Conservation (phyloP, 2,329 filamentous ascomycete species). For the Aschersonia sp. region DNA sequence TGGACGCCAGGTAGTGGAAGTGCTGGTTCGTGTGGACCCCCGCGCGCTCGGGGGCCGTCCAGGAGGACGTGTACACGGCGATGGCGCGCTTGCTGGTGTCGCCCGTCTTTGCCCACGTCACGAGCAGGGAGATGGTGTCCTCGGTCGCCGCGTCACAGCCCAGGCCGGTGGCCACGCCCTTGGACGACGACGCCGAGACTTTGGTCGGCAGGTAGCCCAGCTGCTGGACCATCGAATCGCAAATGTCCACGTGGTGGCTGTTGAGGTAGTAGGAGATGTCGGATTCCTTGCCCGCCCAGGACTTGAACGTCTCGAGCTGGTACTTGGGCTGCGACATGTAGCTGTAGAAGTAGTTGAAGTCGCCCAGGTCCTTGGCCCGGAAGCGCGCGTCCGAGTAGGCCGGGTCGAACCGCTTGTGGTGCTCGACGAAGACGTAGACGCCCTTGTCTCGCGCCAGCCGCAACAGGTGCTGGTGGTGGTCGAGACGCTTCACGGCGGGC, state of each 20-base stretch:
- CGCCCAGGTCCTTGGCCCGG: constrained; percentile 61
- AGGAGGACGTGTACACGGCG: constrained; percentile 83
- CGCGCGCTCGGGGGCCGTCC: constrained; percentile 84
- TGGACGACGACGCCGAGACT: constrained; percentile 64
- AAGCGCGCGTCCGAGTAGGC: constrained; percentile 79
- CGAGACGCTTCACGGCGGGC: constrained; percentile 74
- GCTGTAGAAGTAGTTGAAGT: constrained; percentile 97
- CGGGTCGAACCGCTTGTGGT: constrained; percentile 93
- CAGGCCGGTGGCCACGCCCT: constrained; percentile 62
- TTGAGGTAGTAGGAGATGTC: constrained; percentile 97
- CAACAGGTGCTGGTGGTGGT: constrained; percentile 65
- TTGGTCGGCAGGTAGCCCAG: constrained; percentile 60
- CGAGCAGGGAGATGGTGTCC: constrained; percentile 83
- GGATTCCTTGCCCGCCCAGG: constrained; percentile 81
- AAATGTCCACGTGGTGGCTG: constrained; percentile 85
- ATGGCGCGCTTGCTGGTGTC: constrained; percentile 61
- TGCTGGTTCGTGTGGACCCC: constrained; percentile 96
- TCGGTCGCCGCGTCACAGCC: constrained; percentile 73
- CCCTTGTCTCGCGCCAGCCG: constrained; percentile 55
- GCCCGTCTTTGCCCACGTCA: constrained; percentile 68
- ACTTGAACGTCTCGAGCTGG: constrained; percentile 86
- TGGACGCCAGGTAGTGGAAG: constrained; percentile 81
- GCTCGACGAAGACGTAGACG: constrained; percentile 87
- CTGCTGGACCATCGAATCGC: constrained; percentile 74
- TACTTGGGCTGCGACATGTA: constrained; percentile 93